phyloP scores from a whole-genome alignment of 2,329 filamentous ascomycete species.

The Teratosphaeria nubilosa region DNA sequence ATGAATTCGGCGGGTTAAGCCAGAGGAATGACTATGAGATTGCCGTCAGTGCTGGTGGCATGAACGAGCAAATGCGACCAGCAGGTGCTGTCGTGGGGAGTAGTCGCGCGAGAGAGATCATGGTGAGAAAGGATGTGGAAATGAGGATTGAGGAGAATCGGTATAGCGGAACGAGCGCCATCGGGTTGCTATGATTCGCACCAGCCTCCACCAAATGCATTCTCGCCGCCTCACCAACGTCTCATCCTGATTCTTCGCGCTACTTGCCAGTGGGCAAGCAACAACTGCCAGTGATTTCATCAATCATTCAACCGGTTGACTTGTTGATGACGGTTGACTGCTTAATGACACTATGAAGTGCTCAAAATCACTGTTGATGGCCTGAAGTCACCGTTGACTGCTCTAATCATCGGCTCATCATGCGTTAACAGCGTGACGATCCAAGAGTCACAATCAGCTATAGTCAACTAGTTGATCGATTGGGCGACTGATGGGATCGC shows the following conservation, averaged over 20 bases:
- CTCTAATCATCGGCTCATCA: neutral
- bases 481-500: too few species aligned
- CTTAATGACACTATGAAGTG: neutral
- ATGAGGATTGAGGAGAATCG: neutral
- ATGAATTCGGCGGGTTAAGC: neutral
- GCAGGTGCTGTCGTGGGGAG: neutral
- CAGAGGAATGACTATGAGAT: neutral
- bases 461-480: too few species aligned
- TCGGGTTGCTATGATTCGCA: neutral
- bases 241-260: too few species aligned
- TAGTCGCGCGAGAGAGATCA: neutral
- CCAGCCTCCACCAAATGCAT: neutral
- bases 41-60: neutral
- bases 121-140: neutral
- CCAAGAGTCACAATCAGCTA: too few species aligned
- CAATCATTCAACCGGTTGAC: neutral
- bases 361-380: neutral
- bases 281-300: neutral
- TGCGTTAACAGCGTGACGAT: too few species aligned
- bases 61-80: neutral
- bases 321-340: neutral
- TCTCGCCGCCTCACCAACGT: neutral
- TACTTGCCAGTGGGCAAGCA: too few species aligned
- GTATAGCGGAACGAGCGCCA: neutral
- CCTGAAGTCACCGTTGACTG: too few species aligned